These are phyloP conservation scores for Tirmania nivea DNA, from an alignment of 495 filamentous ascomycete species.

Conservation along the genomic window DNA sequence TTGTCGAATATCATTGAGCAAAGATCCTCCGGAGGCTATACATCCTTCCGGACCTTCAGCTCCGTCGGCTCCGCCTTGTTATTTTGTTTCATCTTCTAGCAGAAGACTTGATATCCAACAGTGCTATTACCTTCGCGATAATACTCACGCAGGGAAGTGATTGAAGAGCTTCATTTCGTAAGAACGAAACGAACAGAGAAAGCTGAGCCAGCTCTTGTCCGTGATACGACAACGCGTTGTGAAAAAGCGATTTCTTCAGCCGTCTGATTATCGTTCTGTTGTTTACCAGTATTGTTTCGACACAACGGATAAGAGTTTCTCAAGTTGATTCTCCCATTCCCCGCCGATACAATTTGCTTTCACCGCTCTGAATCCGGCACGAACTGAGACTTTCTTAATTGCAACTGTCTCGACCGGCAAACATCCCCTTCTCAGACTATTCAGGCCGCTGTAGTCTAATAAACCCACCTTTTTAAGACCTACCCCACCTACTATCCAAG, in stretches of 20 bases:
- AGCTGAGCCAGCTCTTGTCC: not conserved
- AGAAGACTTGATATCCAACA: too few relatives aligned
- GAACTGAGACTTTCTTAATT: not conserved
- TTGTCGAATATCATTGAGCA: too few relatives aligned
- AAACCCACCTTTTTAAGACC: not conserved
- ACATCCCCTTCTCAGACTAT: not conserved
- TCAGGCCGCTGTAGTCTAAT: not conserved
- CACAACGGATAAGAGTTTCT: too few relatives aligned
- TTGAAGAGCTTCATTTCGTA: not conserved
- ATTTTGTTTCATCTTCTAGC: too few relatives aligned
- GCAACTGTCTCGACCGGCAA: not conserved
- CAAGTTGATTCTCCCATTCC: not conserved
- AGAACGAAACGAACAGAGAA: not conserved
- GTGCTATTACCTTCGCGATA: too few relatives aligned
- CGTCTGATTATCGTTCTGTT: too few relatives aligned
- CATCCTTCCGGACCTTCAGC: too few relatives aligned
- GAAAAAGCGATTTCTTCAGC: not conserved
- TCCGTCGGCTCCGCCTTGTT: too few relatives aligned
- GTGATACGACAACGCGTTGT: not conserved
- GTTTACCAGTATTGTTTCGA: too few relatives aligned
- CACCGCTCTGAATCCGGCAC: not conserved
- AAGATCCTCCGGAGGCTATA: too few relatives aligned
- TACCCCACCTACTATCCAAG: constrained; percentile 48
- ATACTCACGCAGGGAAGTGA: too few relatives aligned
- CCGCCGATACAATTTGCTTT: not conserved